Evolutionary conservation across 345 rosid species (phyloP), one percentile per base, ranked within the genome.

Genomic region (Trapa incisa): DNA sequence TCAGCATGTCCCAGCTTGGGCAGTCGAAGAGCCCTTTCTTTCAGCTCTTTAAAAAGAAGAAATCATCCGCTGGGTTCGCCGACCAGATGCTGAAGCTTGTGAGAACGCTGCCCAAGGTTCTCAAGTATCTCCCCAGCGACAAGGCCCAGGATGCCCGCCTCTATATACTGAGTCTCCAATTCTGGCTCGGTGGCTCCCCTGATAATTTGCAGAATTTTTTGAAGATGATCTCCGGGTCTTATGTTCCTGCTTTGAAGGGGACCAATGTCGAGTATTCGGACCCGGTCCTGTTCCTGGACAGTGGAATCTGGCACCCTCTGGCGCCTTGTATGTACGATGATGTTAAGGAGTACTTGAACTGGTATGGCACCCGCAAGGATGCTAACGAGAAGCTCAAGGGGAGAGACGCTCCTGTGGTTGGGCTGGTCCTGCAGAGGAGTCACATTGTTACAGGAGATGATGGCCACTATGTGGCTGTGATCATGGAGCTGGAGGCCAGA

Each of bases 141-240:
- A 94, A 94, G 78, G 99, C 99, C 68, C 99, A 91, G 74, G 96
- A 94, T 77, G 99, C 99, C 39, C 87, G 99, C 79, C 88, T 89
- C 38, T 94, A 94, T 77, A 94, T 94, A 72, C 77, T 91, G 84
- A 94, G 99, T 77, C 77, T 94, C 67, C 97, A 91, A 85, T 94
- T 94, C 71, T 94, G 97, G 99, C 97, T 94, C 33, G 97, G 99
- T 32, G 99, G 99, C 0, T 94, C 97, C 10, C 96, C 97, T 7
- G 96, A 94, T 66, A 94, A 94, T 63, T 78, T 94, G 64, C 97
- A 89, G 81, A 94, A 94, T 71, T 94, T 94, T 75, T 72, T 91
- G 81, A 94, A 91, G 77, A 94, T 94, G 99, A 81, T 94, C 14
- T 84, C 97, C 5, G 87, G 97, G 35, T 86, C 96, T 73, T 94